Conservation (phyloP, 805 yeast genomes). For the Spathaspora passalidarum region DNA sequence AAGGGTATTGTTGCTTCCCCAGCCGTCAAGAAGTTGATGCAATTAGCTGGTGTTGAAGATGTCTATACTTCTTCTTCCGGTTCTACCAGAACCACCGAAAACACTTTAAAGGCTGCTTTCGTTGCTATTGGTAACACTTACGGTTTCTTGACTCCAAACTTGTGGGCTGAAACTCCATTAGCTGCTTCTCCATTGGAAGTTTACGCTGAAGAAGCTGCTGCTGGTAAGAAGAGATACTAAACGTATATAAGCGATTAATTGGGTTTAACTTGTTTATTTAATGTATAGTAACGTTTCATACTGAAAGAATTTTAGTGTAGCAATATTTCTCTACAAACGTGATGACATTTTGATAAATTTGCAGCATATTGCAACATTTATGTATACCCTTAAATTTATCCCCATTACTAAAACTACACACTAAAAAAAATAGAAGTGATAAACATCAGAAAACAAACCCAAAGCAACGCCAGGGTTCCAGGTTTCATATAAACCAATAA, state of each 20-base stretch:
- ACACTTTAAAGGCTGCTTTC: constrained; percentile 99
- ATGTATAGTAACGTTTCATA: background rate
- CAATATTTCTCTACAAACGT: no score
- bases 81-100: constrained; percentile 99
- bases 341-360: no score
- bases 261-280: constrained; percentile 3
- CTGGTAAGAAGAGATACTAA: constrained; percentile 74
- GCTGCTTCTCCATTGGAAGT: constrained; percentile 92
- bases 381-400: background rate
- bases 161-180: constrained; percentile 87
- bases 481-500: no score
- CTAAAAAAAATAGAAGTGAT: background rate
- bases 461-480: no score
- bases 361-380: constrained; percentile 5
- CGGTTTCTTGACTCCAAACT: constrained; percentile 99
- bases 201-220: constrained; percentile 82
- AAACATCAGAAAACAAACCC: background rate
- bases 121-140: constrained; percentile 99
- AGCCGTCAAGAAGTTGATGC: constrained; percentile 97
- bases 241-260: constrained; percentile 12
- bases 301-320: background rate
- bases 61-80: constrained; percentile 98
- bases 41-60: constrained; percentile 99
- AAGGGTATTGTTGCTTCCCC: constrained; percentile 99
- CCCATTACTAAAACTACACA: background rate